Evolutionary conservation across 1,284 basidiomycete genomes (phyloP).

Genomic region (Boletus semigastroideus): DNA sequence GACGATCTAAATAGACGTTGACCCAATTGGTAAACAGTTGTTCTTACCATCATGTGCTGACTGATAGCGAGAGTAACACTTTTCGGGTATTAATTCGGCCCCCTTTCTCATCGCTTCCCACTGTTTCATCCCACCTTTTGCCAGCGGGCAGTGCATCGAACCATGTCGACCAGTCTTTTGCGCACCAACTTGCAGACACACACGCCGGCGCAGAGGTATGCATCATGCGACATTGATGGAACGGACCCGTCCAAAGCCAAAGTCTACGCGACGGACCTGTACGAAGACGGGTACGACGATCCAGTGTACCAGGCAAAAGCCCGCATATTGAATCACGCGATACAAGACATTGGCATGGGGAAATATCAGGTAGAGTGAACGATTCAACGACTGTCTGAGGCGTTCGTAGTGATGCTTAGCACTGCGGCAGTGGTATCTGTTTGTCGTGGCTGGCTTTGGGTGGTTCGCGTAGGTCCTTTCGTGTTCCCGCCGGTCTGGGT

Average conservation of each 20-base stretch:
- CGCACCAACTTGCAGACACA: neutral
- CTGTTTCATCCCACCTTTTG: neutral
- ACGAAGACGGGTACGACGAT: constrained; percentile 48
- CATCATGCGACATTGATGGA: neutral
- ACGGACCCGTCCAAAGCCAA: neutral
- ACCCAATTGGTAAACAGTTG: too few species aligned
- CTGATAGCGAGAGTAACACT: too few species aligned
- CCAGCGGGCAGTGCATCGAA: neutral
- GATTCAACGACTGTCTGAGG: neutral
- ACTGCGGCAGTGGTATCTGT: constrained; percentile 49
- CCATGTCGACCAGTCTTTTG: constrained; percentile 2
- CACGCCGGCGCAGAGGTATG: neutral
- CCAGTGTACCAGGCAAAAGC: constrained; percentile 59
- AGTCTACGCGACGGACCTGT: constrained; percentile 28
- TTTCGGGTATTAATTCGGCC: neutral
- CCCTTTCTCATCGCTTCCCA: neutral
- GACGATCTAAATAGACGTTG: too few species aligned
- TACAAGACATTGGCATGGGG: constrained; percentile 68
- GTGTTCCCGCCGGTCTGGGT: neutral
- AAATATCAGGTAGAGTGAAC: constrained; percentile 56
- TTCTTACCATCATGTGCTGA: too few species aligned
- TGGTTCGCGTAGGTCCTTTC: constrained; percentile 60
- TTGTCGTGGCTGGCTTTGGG: constrained; percentile 63
- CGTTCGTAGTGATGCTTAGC: neutral
- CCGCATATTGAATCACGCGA: constrained; percentile 52